Evolutionary conservation across 2,329 filamentous ascomycete species (phyloP), one percentile per base, ranked within the genome.

Genomic region (Fusarium nelsonii): DNA sequence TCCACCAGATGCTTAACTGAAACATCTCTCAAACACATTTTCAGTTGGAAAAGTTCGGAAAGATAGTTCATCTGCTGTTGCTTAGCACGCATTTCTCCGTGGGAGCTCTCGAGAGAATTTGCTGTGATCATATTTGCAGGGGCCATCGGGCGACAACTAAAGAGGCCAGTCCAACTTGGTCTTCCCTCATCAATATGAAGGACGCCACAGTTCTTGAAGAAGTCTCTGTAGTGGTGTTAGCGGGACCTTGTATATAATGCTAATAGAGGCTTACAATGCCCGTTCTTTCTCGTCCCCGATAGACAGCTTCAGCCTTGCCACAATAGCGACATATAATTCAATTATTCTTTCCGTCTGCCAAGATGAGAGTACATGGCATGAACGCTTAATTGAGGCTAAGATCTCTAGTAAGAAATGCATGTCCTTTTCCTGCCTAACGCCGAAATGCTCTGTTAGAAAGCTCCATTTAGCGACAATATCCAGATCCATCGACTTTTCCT

Each of bases 401-500:
- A 71, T 67, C 9, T 51, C 51, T 4, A 69, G 18, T 1, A 69
- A 15, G 11, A 69, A 63, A 0, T 57, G 45, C 37, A 71, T 2
- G 6, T 20, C 14, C 0, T 37, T 8, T 12, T 58, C n/a, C 8
- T 39, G 40, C 1, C 46, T 43, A 4, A 65, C 54, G 0, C 44
- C 53, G 7, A 71, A 57, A 23, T 67, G 8, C 4, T 48, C 2
- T 18, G 12, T 48, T 4, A 71, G n/a, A 8, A 71, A 70, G 18
- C 28, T 12, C 62, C 65, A 68, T 33, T 39, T 57, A 5, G 41
- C 1, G 14, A 8, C 14, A 15, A 58, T 26, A 14, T n/a, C 43
- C 41, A 39, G 6, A 28, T 11, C 23, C 34, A 23, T 48, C 6
- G 18, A 1, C 1, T 45, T 18, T 8, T 43, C 34, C 5, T 51